phyloP scores from a whole-genome alignment of 352 stramenopile genomes.

The Globisporangium nodosum region DNA sequence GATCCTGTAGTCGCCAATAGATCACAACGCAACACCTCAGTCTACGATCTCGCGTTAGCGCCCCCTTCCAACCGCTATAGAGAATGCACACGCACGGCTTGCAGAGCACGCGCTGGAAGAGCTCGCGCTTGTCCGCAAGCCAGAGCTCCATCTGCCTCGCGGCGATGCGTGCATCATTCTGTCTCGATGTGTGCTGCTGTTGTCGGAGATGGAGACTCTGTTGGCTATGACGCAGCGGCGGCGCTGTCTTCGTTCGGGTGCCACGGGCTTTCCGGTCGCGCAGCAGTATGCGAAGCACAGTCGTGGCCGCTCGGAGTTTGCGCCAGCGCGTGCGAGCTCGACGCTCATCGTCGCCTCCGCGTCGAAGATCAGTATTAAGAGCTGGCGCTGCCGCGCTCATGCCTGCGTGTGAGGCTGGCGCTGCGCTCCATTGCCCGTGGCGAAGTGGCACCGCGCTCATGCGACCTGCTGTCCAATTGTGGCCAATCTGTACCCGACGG shows the following conservation, averaged over 20 bases:
- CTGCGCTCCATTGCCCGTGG: no score
- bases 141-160: slow-evolving; percentile 10
- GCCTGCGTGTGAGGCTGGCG: no score
- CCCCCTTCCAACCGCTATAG: no score
- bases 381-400: no score
- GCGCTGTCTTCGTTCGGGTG: not conserved
- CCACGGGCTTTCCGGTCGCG: not conserved
- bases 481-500: no score
- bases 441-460: no score
- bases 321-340: slow-evolving; percentile 2
- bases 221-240: not conserved
- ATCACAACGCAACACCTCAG: no score
- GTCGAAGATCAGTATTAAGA: no score
- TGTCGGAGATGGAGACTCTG: not conserved
- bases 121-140: slow-evolving; percentile 19
- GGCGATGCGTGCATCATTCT: slow-evolving; percentile 3
- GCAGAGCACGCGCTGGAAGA: slow-evolving; percentile 22
- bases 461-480: no score
- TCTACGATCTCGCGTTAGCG: no score
- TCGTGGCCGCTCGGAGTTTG: slow-evolving; percentile 1
- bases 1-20: slow-evolving; percentile 16
- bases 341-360: no score
- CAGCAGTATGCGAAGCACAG: slow-evolving; percentile 3
- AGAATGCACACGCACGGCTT: slow-evolving; percentile 20
- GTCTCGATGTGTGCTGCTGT: not conserved